Base-by-base conservation (phyloP, 1,284 basidiomycete genomes). In the Thecaphora frezii region DNA sequence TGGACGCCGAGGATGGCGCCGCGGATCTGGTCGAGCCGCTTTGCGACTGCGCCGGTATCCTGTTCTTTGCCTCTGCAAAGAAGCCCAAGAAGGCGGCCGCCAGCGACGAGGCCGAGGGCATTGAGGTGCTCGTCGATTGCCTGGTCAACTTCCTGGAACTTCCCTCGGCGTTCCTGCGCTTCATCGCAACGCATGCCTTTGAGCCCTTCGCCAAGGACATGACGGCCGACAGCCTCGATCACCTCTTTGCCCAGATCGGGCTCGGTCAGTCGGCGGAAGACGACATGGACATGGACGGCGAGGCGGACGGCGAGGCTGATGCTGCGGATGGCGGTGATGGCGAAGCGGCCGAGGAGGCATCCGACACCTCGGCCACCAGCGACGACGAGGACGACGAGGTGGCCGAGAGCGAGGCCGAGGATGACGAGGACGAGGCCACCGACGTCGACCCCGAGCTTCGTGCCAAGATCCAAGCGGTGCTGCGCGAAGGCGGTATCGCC, bases 121-220 rank as follows among this genome's bases (percentile, higher is more conserved):
- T 93, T 48, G 92, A 96, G 69, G 80, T 92, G 30, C 83, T 97
- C 37, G 87, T 93, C 45, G 93, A 97, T 74, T 85, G 85, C 23
- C 85, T 97, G 54, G 89, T 97, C 53, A 90, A 90, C 9, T 88
- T 91, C 74, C 82, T 98, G 46, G 93, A 97, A 77, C 85, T 88
- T 58, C 87, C 89, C 2, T 90, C 88, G 12, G 86, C 87, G 36
- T 94, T 91, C 80, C 84, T 91, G 78, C 87, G 91, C 22, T 85
- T 86, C 0, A 82, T 92, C 21, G 89, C 89, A 9, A 92, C 88
- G 58, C 86, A 91, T 64, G 88, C 87, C 5, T 96, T 97, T 75
- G 85, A 86, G 21, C 83, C 89, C 49, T 83, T 97, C 24, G 86
- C 88, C 24, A 82, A 84, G 12, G 84, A 85, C 18, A 86, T 91